Conservation (phyloP, 148 eudicot genomes). For the Gaultheria prostrata region DNA sequence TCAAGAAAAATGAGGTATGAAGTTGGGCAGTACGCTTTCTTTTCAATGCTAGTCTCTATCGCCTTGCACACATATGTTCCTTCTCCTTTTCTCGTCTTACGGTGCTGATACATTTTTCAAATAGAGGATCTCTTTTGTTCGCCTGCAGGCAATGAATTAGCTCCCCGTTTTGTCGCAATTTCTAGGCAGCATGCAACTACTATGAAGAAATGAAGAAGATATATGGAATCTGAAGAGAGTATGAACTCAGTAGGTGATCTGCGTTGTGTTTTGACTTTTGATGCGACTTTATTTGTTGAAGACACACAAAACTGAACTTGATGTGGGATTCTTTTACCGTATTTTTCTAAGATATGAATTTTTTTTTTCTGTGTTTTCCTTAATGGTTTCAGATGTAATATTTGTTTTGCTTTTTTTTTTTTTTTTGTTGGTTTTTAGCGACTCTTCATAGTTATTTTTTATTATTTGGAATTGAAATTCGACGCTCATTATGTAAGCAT, state of each 20-base stretch:
- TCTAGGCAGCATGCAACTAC: neutral
- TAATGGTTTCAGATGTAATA: neutral
- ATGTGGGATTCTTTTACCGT: neutral
- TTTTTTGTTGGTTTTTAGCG: no score
- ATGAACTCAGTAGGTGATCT: neutral
- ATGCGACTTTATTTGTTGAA: neutral
- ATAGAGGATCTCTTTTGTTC: slow-evolving; percentile 5
- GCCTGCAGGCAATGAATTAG: neutral
- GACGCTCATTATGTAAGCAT: no score
- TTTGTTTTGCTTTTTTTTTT: neutral
- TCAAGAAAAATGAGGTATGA: neutral
- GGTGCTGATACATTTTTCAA: neutral
- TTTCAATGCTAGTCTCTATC: neutral
- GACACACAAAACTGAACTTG: neutral
- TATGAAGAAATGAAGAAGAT: neutral
- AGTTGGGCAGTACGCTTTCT: neutral
- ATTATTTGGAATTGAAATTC: no score
- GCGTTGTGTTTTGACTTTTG: neutral
- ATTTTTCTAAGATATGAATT: neutral
- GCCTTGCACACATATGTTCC: neutral
- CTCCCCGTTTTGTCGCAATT: neutral
- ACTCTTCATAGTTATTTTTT: no score
- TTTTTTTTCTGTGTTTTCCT: neutral
- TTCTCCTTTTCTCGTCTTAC: neutral
- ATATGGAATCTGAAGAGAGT: neutral